Base-by-base conservation (phyloP, 2,329 filamentous ascomycete genomes). In the Colletotrichum lupini region DNA sequence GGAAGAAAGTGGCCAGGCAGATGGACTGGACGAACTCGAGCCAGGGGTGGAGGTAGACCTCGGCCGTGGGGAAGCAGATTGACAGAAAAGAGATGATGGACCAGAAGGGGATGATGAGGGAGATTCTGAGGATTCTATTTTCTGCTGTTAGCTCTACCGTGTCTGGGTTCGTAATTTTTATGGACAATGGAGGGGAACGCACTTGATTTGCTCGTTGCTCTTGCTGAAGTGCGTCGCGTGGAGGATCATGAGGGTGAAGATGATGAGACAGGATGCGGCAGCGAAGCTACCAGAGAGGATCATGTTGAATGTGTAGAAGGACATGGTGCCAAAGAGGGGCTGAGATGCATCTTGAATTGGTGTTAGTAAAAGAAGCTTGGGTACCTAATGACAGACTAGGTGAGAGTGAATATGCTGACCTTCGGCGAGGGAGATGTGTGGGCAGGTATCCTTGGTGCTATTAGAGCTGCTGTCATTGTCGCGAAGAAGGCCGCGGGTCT, bases 1-100 rank as follows among this genome's bases (percentile, higher is more conserved):
- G 78, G 73, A 85, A 85, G 75, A 87, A 87, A 12, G 80, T 79
- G n/a, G 80, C 81, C 1, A 87, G 76, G 11, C 84, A 83, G 32
- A 84, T 76, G 5, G 81, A 77, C 77, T 87, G 82, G 71, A 83
- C 80, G 6, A 84, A 72, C 26, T 83, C 81, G 28, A 83, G 76
- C 77, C 83, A 83, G 3, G 82, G 80, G 35, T 80, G 76, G 14
- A 87, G 70, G 74, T 86, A 87, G 56, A 83, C 79, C 57, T 82
- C 81, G 2, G 80, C 76, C 26, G 79, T 77, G 2, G 84, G 82
- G 49, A 81, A 82, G 66, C 77, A 78, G 22, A 86, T 79, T 2
- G 79, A 78, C 4, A 87, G 76, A 64, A 83, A 84, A 2, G 82
- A 82, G 24, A 82, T 73, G 37, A 85, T 74, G 26, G 82, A 80